Percentiles rank a stretch among this genome's conserved stretches.
Evolutionary conservation across 176 grass and related monocot species (phyloP).

Genomic region (Olyra latifolia): DNA sequence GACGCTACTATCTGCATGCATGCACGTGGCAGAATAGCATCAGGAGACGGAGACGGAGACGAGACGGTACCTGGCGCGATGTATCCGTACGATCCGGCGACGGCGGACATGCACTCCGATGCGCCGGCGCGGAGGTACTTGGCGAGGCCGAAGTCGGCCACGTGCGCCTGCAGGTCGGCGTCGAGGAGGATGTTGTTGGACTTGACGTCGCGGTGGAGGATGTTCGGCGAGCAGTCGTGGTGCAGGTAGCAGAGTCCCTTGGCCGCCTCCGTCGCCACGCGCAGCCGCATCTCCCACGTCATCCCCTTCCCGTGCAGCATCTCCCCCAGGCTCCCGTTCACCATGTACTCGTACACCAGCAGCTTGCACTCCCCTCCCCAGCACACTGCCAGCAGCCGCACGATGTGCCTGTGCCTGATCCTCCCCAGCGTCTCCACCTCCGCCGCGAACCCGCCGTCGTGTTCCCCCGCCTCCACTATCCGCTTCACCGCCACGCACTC

Average conservation of each 20-base stretch:
- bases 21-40: no score
- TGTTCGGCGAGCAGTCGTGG: conserved; percentile 79
- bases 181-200: conserved; percentile 84
- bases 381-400: conserved; percentile 68
- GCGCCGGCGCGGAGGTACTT: conserved; percentile 65
- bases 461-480: conserved; percentile 39
- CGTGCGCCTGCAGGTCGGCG: conserved; percentile 60
- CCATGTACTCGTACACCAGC: conserved; percentile 89
- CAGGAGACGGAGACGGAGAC: no score
- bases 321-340: conserved; percentile 69
- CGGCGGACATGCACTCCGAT: conserved; percentile 82
- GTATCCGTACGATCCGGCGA: conserved; percentile 84
- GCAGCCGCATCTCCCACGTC: conserved; percentile 50
- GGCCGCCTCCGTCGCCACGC: conserved; percentile 74
- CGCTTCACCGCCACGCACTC: conserved; percentile 73
- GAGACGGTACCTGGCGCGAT: conserved; percentile 80
- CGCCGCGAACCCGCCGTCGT: conserved; percentile 73
- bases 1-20: no score
- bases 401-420: conserved; percentile 80
- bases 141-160: conserved; percentile 80
- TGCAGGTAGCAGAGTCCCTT: conserved; percentile 80
- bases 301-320: conserved; percentile 48
- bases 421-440: conserved; percentile 74
- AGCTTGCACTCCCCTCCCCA: conserved; percentile 35
- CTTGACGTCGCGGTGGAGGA: conserved; percentile 86